Percentiles rank a stretch among this genome's conserved stretches.
phyloP scores from a whole-genome alignment of 2,329 filamentous ascomycete species.

The Pseudogymnoascus sp. region DNA sequence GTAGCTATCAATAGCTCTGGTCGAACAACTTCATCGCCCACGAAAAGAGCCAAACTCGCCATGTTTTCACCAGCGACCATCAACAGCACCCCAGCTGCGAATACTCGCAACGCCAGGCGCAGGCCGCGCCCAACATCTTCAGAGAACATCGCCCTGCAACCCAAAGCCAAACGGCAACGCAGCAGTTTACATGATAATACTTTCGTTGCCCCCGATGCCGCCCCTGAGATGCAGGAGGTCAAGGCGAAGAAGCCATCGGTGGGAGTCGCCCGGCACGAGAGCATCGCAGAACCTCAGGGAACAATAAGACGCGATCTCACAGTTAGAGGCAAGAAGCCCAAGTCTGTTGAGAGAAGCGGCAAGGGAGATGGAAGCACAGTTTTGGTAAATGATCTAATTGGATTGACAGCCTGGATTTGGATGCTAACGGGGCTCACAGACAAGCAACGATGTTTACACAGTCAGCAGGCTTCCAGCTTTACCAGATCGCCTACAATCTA shows the following conservation, averaged over 20 bases:
- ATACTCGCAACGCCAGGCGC: constrained; percentile 49
- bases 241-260: constrained; percentile 40
- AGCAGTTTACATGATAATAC: constrained; percentile 50
- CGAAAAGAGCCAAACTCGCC: not conserved
- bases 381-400: constrained; percentile 41
- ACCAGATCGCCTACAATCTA: constrained; percentile 65
- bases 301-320: constrained; percentile 41
- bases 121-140: constrained; percentile 51
- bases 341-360: constrained; percentile 55
- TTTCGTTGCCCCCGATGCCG: constrained; percentile 42
- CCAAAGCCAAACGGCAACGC: constrained; percentile 57
- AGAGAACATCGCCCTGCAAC: constrained; percentile 46
- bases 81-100: constrained; percentile 44
- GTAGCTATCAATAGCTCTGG: constrained; percentile 1
- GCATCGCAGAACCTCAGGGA: constrained; percentile 14
- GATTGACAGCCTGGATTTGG: not conserved
- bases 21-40: not conserved
- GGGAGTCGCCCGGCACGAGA: constrained; percentile 31
- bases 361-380: constrained; percentile 62
- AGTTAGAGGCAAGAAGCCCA: constrained; percentile 54
- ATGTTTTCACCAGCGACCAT: constrained; percentile 52
- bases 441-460: constrained; percentile 74
- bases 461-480: constrained; percentile 78
- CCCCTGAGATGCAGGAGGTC: constrained; percentile 48
- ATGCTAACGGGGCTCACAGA: constrained; percentile 41